phyloP scores from a whole-genome alignment of 805 yeast species.

The Trichomonascus vanleenenianus region DNA sequence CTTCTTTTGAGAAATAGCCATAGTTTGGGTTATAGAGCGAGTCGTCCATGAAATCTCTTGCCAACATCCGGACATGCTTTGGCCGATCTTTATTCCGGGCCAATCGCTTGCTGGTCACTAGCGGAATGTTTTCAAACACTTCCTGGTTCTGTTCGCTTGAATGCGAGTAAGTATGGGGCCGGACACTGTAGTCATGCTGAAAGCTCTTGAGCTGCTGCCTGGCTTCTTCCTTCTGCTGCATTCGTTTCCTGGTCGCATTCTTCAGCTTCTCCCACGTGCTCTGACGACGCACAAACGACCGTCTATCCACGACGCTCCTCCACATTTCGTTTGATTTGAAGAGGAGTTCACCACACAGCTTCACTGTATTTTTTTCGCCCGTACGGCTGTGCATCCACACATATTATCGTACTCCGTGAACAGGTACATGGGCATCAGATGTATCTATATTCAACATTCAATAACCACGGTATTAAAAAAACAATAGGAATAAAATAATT shows the following conservation, averaged over 20 bases:
- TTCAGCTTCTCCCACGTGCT: slow-evolving; percentile 9
- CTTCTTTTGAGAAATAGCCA: slow-evolving; percentile 76
- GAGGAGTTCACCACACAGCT: too few species aligned
- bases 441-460: too few species aligned
- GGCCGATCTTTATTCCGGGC: slow-evolving; percentile 43
- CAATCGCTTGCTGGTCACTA: slow-evolving; percentile 33
- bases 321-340: too few species aligned
- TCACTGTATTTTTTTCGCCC: too few species aligned
- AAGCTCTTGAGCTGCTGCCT: not conserved
- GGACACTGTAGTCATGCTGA: slow-evolving; percentile 28
- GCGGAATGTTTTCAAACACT: slow-evolving; percentile 38
- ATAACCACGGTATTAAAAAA: too few species aligned
- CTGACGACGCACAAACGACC: slow-evolving; percentile 3
- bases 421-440: too few species aligned
- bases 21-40: slow-evolving; percentile 73
- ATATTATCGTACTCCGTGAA: too few species aligned
- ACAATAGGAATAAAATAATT: too few species aligned
- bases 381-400: too few species aligned
- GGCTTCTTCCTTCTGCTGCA: not conserved
- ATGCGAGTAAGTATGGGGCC: slow-evolving; percentile 29
- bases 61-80: slow-evolving; percentile 55
- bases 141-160: slow-evolving; percentile 29
- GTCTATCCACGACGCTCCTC: not conserved
- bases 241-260: slow-evolving; percentile 5
- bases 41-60: slow-evolving; percentile 77